phyloP scores from a whole-genome alignment of 2,329 filamentous ascomycete genomes.

The Chalaropsis thielavioides region DNA sequence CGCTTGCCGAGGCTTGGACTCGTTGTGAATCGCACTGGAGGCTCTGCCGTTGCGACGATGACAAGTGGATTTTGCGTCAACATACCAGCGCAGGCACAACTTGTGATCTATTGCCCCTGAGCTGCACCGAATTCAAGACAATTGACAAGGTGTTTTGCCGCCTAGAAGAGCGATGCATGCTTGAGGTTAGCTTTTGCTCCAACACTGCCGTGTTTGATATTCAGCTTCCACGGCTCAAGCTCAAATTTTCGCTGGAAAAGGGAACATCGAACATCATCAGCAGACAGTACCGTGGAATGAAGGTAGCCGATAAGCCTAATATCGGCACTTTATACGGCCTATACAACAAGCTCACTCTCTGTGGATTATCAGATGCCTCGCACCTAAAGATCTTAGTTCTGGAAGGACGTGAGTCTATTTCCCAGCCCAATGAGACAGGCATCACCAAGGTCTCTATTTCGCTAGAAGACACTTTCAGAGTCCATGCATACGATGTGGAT shows the following conservation, averaged over 20 bases:
- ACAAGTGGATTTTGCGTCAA: constrained; percentile 20
- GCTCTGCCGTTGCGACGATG: constrained; percentile 13
- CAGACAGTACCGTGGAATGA: constrained; percentile 36
- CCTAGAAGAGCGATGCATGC: background rate
- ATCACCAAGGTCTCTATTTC: background rate
- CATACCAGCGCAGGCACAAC: background rate
- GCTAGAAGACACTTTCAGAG: constrained; percentile 5
- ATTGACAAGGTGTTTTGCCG: background rate
- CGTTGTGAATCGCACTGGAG: constrained; percentile 20
- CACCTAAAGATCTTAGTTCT: constrained; percentile 27
- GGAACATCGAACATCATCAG: constrained; percentile 27
- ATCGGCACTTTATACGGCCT: constrained; percentile 37
- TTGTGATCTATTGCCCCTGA: background rate
- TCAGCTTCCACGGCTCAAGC: constrained; percentile 32
- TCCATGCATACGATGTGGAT: constrained; percentile 37
- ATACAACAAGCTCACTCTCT: constrained; percentile 34
- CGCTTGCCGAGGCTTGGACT: constrained; percentile 22
- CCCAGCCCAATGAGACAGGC: background rate
- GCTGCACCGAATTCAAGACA: background rate
- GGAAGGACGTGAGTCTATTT: background rate
- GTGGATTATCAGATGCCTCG: constrained; percentile 13
- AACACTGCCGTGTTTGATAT: constrained; percentile 25
- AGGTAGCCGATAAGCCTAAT: constrained; percentile 32
- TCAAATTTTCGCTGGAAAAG: constrained; percentile 31
- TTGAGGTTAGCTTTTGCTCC: background rate